Evolutionary conservation across 108 stramenopile species (phyloP), one percentile per base, ranked within the genome.

Genomic region (Cylindrotheca fusiformis): DNA sequence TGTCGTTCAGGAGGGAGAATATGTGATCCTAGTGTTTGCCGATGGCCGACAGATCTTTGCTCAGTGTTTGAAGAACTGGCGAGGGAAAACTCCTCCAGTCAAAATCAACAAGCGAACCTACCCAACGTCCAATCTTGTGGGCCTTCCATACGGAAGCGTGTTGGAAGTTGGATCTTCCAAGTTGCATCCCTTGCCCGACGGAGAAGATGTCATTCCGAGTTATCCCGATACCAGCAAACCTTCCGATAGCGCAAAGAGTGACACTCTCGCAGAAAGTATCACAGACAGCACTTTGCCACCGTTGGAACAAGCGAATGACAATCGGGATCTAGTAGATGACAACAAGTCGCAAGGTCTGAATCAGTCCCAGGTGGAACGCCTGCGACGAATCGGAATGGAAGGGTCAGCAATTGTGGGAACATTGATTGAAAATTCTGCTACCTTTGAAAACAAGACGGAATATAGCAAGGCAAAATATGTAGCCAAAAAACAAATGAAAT

Each of bases 391-490:
- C 14, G 76, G 81, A 20, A 60, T 61, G 28, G 60, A 78, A 30
- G 88, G 88, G 0, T 72, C 85, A 2, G 62, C 78, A 22, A 88
- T 96, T 55, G 85, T 96, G 20, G 55, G 71, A 17, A 69, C 82
- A 8, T 70, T 96, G n/a, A 82, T 90, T 51, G 71, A 79, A 65
- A 87, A 90, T 63, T 92, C 89, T 14, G 62, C 85, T 26, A 87
- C 90, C 50, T 96, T 92, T 65, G 63, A 67, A 2, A 51, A 69
- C 68, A 96, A 94, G 71, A 96, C 95, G 1, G 84, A 78, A 44
- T 96, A 85, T 48, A 82, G 85, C 58, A 80, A 90, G 50, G 88
- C 86, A 48, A 96, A 96, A 72, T 96, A 91, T 68, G 78, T 93
- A 29, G 61, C 52, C 1, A 54, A 78, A 28, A 96, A 96, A 59